Base-by-base conservation (phyloP, 2,329 filamentous ascomycete genomes). In the Paracamarosporium sp. region DNA sequence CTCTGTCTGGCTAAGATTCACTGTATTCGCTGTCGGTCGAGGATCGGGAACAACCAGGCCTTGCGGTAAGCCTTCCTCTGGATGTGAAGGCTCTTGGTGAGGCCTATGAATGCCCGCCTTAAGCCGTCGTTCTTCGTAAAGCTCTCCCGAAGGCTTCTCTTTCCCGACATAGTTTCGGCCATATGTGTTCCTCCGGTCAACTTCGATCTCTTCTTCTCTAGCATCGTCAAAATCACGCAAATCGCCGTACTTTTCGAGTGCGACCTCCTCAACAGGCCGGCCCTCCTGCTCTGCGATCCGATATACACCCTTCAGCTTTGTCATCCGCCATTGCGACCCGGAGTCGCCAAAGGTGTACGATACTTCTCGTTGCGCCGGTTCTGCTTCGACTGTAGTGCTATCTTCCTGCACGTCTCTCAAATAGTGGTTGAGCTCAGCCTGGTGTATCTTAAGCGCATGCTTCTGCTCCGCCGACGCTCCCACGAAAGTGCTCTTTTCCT, bases 301-400 rank as follows among this genome's bases (percentile, higher is more conserved):
- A 75, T 96, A 97, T 1, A 97, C 91, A 11, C 88, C 90, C 64
- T 90, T 93, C 30, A 99, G 85, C 76, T 93, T 97, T 5, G 90
- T 96, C 93, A 99, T 97, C 48, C 96, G 89, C 95, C 96, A 99
- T 67, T 92, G 87, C 13, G 93, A 94, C 0, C 95, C 94, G 6
- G 86, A 80, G 74, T 99, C 95, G 17, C 96, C 95, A 76, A 99
- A 96, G 0, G 81, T 91, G 72, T 98, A 99, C 56, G 86, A 82
- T 8, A 96, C 86, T 55, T 90, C 85, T 52, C 87, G 82, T 43
- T 86, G 78, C 0, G 83, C 80, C 1, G 84, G 81, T 62, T 85
- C 78, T 6, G 85, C 75, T 13, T 63, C 65, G 9, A 58, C 59
- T 1, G 48, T 56, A 1, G 59, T 63, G 6, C 65, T 61, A 3